Evolutionary conservation across 495 filamentous ascomycete species (phyloP).

Genomic region (Penicillium roqueforti): DNA sequence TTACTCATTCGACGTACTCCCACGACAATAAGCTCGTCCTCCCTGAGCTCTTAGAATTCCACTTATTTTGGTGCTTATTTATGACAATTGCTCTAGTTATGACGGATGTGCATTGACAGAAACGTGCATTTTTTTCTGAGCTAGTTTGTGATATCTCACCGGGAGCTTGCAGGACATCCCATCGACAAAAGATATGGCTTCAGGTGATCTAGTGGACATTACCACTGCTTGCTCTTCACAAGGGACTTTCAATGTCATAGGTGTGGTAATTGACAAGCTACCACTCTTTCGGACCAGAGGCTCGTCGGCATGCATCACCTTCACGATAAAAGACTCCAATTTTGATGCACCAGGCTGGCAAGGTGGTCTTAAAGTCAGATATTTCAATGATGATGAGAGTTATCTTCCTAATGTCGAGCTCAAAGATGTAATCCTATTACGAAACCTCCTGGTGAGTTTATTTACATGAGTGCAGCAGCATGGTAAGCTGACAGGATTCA

Average conservation of each 20-base stretch:
- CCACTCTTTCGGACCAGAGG: slow-evolving; percentile 26
- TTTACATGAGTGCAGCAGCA: background rate
- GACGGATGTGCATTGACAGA: slow-evolving; percentile 6
- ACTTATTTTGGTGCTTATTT: background rate
- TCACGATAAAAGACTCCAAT: slow-evolving; percentile 46
- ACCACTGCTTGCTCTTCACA: slow-evolving; percentile 28
- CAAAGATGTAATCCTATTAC: slow-evolving; percentile 48
- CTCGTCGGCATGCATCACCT: slow-evolving; percentile 41
- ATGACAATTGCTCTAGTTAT: background rate
- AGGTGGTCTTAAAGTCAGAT: slow-evolving; percentile 47
- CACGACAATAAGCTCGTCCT: background rate
- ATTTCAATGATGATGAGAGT: slow-evolving; percentile 40
- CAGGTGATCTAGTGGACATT: slow-evolving; percentile 33
- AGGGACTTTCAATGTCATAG: slow-evolving; percentile 40
- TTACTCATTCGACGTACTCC: slow-evolving; percentile 10
- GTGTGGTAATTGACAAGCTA: slow-evolving; percentile 46
- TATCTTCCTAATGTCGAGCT: slow-evolving; percentile 36
- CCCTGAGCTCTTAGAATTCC: background rate
- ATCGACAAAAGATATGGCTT: slow-evolving; percentile 15
- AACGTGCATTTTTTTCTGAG: background rate
- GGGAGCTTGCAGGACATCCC: slow-evolving; percentile 1
- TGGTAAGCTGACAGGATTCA: slow-evolving; percentile 14
- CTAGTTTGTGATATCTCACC: background rate
- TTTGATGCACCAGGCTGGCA: slow-evolving; percentile 29
- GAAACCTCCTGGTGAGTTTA: slow-evolving; percentile 36